phyloP scores from a whole-genome alignment of 148 eudicot genomes.

The Dianthus caryophyllus region DNA sequence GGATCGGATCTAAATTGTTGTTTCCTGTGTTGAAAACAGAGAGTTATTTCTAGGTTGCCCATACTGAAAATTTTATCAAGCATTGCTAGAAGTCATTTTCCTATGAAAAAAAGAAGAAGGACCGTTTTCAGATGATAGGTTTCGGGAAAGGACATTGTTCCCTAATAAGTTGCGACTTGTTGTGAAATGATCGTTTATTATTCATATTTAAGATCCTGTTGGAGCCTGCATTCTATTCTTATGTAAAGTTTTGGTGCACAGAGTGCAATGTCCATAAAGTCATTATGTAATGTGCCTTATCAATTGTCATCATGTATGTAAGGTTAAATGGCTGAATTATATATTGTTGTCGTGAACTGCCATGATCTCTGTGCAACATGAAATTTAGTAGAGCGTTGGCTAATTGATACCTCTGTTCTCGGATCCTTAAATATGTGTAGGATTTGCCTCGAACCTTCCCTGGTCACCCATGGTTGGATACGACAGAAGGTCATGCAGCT shows the following conservation, averaged over 20 bases:
- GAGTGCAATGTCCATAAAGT: too few relatives aligned
- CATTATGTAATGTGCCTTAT: not conserved
- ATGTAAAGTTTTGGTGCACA: not conserved
- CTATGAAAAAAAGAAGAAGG: not conserved
- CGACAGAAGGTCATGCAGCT: constrained; percentile 84
- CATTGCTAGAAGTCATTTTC: too few relatives aligned
- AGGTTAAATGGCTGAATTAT: not conserved
- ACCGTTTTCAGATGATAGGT: not conserved
- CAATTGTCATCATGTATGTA: not conserved
- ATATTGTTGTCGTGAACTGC: not conserved
- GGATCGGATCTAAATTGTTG: too few relatives aligned
- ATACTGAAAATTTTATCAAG: too few relatives aligned
- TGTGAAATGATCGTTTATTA: not conserved
- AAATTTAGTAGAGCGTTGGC: not conserved
- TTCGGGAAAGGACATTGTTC: not conserved
- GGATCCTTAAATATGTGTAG: constrained; percentile 34
- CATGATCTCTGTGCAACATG: not conserved
- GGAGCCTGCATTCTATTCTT: not conserved
- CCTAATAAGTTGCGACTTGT: not conserved
- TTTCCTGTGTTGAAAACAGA: too few relatives aligned
- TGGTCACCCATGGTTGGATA: constrained; percentile 96
- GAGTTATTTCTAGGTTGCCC: too few relatives aligned
- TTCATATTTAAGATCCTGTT: not conserved
- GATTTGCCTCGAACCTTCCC: constrained; percentile 95
- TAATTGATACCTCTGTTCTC: not conserved